Base-by-base conservation (phyloP, 129 eudicot genomes). In the Flaveria bidentis region DNA sequence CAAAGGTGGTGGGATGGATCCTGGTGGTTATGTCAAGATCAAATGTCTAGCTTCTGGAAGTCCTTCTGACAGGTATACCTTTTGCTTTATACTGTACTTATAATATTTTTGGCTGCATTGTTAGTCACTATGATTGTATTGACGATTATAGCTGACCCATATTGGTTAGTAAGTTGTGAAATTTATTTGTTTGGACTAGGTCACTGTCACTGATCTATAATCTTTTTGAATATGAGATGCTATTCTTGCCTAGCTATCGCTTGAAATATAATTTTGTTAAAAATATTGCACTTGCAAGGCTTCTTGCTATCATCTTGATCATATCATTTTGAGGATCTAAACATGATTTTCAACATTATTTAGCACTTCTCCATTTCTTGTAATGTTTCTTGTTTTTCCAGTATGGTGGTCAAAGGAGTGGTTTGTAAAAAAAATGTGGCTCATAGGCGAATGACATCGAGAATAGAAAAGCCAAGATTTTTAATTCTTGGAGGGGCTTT, bases 1-100 rank as follows among this genome's bases (percentile, higher is more conserved):
- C 78, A 87, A 85, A 85, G 89, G 99, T 74, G 99, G 96, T 56
- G 97, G 97, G 78, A 95, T 95, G 99, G 99, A 95, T 80, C 99
- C 99, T 25, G 99, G 99, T 33, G 97, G 97, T 12, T 95, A 95
- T 81, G 99, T 95, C 61, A 95, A 95, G 85, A 92, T 95, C 36
- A 91, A 95, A 85, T 95, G 99, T 80, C 64, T 95, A 76, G 97
- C 99, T 44, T 83, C 97, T 67, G 99, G 99, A 69, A 80, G 78
- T 67, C 96, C 94, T 55, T 75, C 82, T 82, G 96, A 94, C 79
- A 95, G 99, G 99, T 95, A 82, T 69, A 44, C 42, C 25, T 66
- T 74, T 72, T 26, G 33, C 15, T 25, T 52, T 15, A 47, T 20
- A 58, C 36, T 69, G 28, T 9, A 15, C 41, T 57, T 4, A 9